These are phyloP conservation scores for Potentilla sterilis DNA, from an alignment of 306 rosid species.

Conservation along the genomic window DNA sequence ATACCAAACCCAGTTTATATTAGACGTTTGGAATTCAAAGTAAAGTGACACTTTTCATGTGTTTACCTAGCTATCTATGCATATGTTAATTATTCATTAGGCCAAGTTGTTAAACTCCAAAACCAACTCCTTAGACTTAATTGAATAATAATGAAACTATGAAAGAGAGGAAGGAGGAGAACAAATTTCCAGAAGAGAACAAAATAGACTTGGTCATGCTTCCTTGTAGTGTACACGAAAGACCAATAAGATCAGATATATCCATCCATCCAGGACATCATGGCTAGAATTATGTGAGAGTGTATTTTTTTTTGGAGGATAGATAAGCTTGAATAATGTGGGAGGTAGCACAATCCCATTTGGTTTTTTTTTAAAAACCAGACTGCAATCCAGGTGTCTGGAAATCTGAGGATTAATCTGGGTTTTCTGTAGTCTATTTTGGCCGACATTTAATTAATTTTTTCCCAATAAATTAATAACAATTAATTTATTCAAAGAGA, in stretches of 20 bases:
- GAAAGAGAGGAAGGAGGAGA: no score
- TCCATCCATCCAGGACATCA: constrained; percentile 5
- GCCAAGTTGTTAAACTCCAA: not conserved
- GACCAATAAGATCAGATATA: constrained; percentile 3
- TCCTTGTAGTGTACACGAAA: constrained; percentile 11
- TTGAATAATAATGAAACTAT: not conserved
- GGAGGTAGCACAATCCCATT: constrained; percentile 5
- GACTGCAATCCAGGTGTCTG: constrained; percentile 22
- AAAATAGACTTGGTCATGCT: constrained; percentile 9
- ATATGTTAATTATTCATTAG: not conserved
- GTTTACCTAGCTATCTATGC: not conserved
- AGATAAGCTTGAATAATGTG: constrained; percentile 28
- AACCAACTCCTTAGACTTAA: not conserved
- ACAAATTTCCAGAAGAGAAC: not conserved
- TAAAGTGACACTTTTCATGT: not conserved
- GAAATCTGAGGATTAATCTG: constrained; percentile 11
- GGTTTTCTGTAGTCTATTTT: constrained; percentile 5
- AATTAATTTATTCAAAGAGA: no score
- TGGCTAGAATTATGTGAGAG: constrained; percentile 14
- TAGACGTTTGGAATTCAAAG: not conserved
- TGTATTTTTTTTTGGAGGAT: constrained; percentile 12
- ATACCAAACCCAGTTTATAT: not conserved
- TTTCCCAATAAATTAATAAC: not conserved
- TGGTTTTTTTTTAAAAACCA: constrained; percentile 5
- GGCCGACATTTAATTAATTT: constrained; percentile 13